These are phyloP conservation scores for Camelina laxa DNA, from an alignment of 345 rosid genomes.

Conservation along the genomic window DNA sequence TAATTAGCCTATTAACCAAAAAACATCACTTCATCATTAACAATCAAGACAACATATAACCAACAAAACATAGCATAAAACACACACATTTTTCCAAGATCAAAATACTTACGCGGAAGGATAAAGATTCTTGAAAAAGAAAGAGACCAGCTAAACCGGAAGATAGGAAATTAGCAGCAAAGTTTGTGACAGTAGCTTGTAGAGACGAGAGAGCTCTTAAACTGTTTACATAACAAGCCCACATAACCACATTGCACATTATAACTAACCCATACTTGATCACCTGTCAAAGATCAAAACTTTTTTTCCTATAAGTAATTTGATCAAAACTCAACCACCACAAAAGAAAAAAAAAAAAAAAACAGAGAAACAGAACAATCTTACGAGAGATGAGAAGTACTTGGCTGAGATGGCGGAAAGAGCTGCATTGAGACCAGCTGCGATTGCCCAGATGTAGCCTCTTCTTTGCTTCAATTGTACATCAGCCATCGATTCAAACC, in stretches of 20 bases:
- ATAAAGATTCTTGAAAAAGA: slow-evolving; percentile 64
- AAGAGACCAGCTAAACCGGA: slow-evolving; percentile 86
- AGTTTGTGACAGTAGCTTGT: slow-evolving; percentile 88
- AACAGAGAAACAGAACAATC: not conserved
- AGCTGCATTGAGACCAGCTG: slow-evolving; percentile 81
- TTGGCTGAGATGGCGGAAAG: slow-evolving; percentile 82
- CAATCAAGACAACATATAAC: not conserved
- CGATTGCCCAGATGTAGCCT: slow-evolving; percentile 77
- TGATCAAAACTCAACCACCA: slow-evolving; percentile 5
- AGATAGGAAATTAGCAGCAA: slow-evolving; percentile 81
- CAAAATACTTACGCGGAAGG: slow-evolving; percentile 54
- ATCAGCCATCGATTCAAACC: slow-evolving; percentile 37
- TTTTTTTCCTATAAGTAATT: not conserved
- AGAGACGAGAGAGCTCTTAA: slow-evolving; percentile 84
- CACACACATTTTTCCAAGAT: slow-evolving; percentile 1
- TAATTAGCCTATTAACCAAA: too few relatives aligned
- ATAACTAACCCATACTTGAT: slow-evolving; percentile 64
- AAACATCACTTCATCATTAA: too few relatives aligned
- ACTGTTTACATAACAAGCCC: slow-evolving; percentile 94
- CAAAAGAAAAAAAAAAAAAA: too few relatives aligned
- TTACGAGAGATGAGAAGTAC: slow-evolving; percentile 58
- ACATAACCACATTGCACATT: slow-evolving; percentile 75
- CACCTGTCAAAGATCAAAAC: slow-evolving; percentile 46
- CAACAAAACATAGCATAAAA: not conserved
- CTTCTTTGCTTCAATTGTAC: slow-evolving; percentile 38